Conservation (phyloP, 352 stramenopile species). For the Globisporangium sylvaticum region DNA sequence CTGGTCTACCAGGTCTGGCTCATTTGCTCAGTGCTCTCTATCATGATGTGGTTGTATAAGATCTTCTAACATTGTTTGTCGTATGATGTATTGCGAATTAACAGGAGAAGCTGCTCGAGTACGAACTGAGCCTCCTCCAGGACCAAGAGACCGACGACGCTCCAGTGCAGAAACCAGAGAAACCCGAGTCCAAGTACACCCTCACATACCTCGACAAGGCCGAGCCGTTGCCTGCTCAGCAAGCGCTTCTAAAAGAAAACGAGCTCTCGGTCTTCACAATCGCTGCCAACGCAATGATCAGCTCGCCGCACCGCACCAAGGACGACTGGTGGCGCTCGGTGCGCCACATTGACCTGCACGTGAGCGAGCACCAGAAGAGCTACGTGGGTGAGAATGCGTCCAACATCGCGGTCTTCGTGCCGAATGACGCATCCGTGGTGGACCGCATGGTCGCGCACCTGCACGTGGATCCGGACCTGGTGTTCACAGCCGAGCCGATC, state of each 20-base stretch:
- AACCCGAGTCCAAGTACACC: slow-evolving; percentile 38
- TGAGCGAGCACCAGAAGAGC: slow-evolving; percentile 41
- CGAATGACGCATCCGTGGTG: slow-evolving; percentile 48
- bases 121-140: slow-evolving; percentile 58
- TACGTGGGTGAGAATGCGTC: slow-evolving; percentile 55
- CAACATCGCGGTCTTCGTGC: slow-evolving; percentile 79
- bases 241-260: slow-evolving; percentile 29
- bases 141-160: slow-evolving; percentile 3
- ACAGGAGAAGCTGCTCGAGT: slow-evolving; percentile 82
- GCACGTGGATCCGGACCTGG: slow-evolving; percentile 45
- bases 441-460: slow-evolving; percentile 48
- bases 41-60: background rate
- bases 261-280: slow-evolving; percentile 48
- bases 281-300: slow-evolving; percentile 56
- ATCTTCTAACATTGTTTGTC: background rate
- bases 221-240: slow-evolving; percentile 19
- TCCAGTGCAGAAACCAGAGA: slow-evolving; percentile 21
- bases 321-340: slow-evolving; percentile 60
- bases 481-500: slow-evolving; percentile 37
- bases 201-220: slow-evolving; percentile 42
- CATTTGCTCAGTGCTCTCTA: too few species aligned
- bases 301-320: slow-evolving; percentile 42
- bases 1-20: slow-evolving; percentile 70
- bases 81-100: background rate
- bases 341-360: slow-evolving; percentile 60